A percentile compares a stretch with the other conserved stretches of the same genome.
Conservation (phyloP, 495 filamentous ascomycete species). For the Poronia punctata region DNA sequence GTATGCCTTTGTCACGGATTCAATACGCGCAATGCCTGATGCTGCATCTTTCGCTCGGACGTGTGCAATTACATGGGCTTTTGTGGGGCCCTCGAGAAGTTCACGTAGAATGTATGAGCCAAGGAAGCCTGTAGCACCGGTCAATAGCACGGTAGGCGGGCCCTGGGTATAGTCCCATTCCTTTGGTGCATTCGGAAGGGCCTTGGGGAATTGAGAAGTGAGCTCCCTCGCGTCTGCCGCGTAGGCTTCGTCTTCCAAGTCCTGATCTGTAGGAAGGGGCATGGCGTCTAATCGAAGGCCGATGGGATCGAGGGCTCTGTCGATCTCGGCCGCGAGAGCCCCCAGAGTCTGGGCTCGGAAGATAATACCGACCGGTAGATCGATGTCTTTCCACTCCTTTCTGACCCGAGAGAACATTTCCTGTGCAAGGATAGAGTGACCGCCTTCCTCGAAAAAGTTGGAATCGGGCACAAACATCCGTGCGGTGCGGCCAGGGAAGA, state of each 20-base stretch:
- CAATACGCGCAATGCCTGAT: conserved; percentile 45
- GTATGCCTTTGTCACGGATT: conserved; percentile 58
- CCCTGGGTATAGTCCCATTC: conserved; percentile 6
- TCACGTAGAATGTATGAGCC: conserved; percentile 77
- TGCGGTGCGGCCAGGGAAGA: conserved; percentile 15
- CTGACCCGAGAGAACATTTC: conserved; percentile 47
- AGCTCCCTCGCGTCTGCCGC: conserved; percentile 51
- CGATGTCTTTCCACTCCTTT: conserved; percentile 14
- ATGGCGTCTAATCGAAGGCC: conserved; percentile 7
- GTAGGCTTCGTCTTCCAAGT: conserved; percentile 42
- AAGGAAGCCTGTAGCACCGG: conserved; percentile 87
- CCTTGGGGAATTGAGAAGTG: neutral
- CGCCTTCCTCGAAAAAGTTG: conserved; percentile 69
- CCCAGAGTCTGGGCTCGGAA: conserved; percentile 61
- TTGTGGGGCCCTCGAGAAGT: conserved; percentile 51
- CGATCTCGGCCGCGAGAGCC: conserved; percentile 14
- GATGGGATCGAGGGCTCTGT: conserved; percentile 6
- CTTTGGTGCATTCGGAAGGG: neutral
- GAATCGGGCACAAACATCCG: conserved; percentile 36
- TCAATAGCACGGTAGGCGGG: conserved; percentile 66
- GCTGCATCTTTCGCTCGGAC: conserved; percentile 57
- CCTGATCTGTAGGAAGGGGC: conserved; percentile 3
- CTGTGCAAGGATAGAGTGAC: conserved; percentile 69
- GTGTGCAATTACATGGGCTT: conserved; percentile 63
- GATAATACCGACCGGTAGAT: conserved; percentile 57